Evolutionary conservation across 2,329 filamentous ascomycete genomes (phyloP).

Genomic region (Rutstroemia sp.): DNA sequence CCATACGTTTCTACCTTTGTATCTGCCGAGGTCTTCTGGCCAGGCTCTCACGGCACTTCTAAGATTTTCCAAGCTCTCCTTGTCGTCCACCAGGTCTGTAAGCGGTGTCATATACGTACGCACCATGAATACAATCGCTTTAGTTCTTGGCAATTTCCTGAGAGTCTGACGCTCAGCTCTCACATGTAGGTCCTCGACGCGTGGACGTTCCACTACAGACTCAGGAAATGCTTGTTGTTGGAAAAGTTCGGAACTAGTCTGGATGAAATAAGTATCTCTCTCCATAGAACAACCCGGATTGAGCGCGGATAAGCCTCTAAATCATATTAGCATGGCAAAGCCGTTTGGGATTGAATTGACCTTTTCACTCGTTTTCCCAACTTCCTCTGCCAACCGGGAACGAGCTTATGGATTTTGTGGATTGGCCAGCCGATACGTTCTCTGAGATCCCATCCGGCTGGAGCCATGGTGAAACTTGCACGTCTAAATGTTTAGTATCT

Average conservation of each 20-base stretch:
- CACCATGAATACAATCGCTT: slow-evolving; percentile 51
- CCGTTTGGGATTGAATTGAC: neutral
- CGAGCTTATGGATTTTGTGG: slow-evolving; percentile 36
- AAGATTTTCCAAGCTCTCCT: slow-evolving; percentile 66
- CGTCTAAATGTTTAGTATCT: slow-evolving; percentile 32
- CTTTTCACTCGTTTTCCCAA: neutral
- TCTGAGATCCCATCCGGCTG: slow-evolving; percentile 41
- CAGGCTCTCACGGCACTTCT: slow-evolving; percentile 72
- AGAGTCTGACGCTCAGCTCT: slow-evolving; percentile 57
- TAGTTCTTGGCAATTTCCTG: slow-evolving; percentile 44
- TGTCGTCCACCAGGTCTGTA: slow-evolving; percentile 45
- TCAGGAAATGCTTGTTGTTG: slow-evolving; percentile 33
- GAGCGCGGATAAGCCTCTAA: neutral
- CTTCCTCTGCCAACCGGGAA: slow-evolving; percentile 40
- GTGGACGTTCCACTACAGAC: slow-evolving; percentile 34
- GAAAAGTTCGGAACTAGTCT: slow-evolving; percentile 53
- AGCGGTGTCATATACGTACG: slow-evolving; percentile 54
- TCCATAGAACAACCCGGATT: slow-evolving; percentile 17
- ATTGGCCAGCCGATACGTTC: slow-evolving; percentile 41
- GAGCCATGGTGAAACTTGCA: slow-evolving; percentile 43
- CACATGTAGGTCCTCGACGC: slow-evolving; percentile 67
- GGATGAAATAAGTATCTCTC: slow-evolving; percentile 74
- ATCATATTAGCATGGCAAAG: neutral
- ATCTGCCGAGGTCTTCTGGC: slow-evolving; percentile 65
- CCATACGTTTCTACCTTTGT: slow-evolving; percentile 71